Evolutionary conservation across 2,329 filamentous ascomycete species (phyloP).

Genomic region (Shiraia sp.): DNA sequence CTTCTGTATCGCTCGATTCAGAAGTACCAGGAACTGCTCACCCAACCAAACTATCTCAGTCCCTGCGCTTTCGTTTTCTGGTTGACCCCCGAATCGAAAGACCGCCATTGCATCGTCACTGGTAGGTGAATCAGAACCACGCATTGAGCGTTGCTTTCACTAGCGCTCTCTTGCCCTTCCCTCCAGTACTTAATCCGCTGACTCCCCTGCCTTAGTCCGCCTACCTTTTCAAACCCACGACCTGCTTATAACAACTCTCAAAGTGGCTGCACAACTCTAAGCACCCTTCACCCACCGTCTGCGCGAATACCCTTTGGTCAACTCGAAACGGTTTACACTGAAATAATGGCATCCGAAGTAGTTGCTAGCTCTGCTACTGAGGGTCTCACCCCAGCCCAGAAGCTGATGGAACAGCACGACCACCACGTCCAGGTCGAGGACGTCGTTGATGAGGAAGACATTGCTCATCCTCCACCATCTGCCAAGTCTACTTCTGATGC

Average conservation of each 20-base stretch:
- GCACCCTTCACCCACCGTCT: slow-evolving; percentile 32
- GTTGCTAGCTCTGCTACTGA: slow-evolving; percentile 39
- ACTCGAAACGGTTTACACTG: slow-evolving; percentile 44
- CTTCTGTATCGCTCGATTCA: slow-evolving; percentile 2
- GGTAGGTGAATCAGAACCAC: slow-evolving; percentile 11
- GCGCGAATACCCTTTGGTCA: slow-evolving; percentile 42
- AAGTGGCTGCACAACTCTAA: slow-evolving; percentile 36
- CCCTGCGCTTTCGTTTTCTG: slow-evolving; percentile 7
- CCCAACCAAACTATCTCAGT: too few relatives aligned
- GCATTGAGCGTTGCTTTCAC: neutral
- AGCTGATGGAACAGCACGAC: slow-evolving; percentile 67
- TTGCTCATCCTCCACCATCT: slow-evolving; percentile 60
- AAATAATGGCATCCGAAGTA: slow-evolving; percentile 45
- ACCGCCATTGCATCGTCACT: slow-evolving; percentile 6
- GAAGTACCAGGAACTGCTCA: too few relatives aligned
- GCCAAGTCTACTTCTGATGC: slow-evolving; percentile 35
- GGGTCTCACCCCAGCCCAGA: slow-evolving; percentile 54
- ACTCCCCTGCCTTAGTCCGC: slow-evolving; percentile 1
- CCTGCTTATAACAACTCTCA: slow-evolving; percentile 8
- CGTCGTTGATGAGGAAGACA: slow-evolving; percentile 75
- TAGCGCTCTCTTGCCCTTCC: neutral
- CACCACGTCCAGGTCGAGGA: slow-evolving; percentile 78
- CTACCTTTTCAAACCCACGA: neutral
- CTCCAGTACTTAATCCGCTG: neutral
- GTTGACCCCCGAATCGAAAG: slow-evolving; percentile 10